Evolutionary conservation across 2,329 filamentous ascomycete species (phyloP).

Genomic region (Plenodomus tracheiphilus): DNA sequence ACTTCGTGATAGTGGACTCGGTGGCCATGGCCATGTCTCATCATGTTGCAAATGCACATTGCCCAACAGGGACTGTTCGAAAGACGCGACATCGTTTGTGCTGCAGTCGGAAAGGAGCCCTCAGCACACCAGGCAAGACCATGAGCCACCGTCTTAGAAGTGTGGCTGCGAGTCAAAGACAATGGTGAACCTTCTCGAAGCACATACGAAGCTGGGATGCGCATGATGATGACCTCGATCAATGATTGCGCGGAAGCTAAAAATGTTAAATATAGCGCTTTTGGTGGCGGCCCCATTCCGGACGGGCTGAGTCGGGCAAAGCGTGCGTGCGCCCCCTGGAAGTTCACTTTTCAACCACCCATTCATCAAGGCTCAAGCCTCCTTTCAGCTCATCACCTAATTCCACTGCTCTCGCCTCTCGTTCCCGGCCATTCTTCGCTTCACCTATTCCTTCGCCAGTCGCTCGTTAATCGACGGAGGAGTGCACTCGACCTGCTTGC

Average conservation of each 20-base stretch:
- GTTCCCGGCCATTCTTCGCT: neutral
- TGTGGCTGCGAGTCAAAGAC: neutral
- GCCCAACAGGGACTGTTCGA: neutral
- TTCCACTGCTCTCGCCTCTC: constrained; percentile 6
- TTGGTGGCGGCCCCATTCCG: neutral
- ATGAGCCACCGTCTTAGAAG: neutral
- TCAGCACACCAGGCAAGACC: no score
- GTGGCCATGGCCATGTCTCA: neutral
- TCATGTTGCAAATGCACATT: neutral
- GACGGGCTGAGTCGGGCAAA: neutral
- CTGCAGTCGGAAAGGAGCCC: neutral
- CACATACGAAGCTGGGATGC: neutral
- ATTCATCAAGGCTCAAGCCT: constrained; percentile 6
- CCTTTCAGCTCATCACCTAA: constrained; percentile 20
- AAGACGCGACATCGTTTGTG: neutral
- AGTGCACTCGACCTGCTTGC: constrained; percentile 15
- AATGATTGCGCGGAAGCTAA: neutral
- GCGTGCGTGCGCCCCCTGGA: constrained; percentile 1
- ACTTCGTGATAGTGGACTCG: neutral
- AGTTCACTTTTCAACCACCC: neutral
- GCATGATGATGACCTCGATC: constrained; percentile 2
- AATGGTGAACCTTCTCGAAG: neutral
- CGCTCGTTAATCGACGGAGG: constrained; percentile 40
- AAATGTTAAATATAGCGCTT: constrained; percentile 2
- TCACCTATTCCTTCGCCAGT: constrained; percentile 36